These are phyloP conservation scores for Monosporascus sp. DNA, from an alignment of 2,329 filamentous ascomycete genomes.

Conservation along the genomic window DNA sequence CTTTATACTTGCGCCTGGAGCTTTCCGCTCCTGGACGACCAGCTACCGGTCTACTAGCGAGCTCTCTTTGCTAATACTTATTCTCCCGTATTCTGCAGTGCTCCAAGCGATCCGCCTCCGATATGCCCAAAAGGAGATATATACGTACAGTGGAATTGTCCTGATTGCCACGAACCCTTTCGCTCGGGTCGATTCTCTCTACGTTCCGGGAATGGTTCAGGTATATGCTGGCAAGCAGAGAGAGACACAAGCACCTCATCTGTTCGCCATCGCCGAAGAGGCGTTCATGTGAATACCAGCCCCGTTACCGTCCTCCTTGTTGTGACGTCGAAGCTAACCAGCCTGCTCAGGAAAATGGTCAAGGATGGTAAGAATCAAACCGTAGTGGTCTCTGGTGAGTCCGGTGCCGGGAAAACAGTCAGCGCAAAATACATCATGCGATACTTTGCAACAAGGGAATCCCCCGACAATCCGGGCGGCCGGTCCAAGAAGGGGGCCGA, in stretches of 20 bases:
- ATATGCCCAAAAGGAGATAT: conserved; percentile 98
- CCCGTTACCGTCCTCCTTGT: neutral
- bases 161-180: conserved; percentile 98
- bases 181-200: conserved; percentile 92
- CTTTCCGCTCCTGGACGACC: neutral
- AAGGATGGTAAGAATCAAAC: conserved; percentile 95
- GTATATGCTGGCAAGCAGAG: conserved; percentile 96
- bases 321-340: conserved; percentile 30
- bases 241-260: conserved; percentile 92
- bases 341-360: conserved; percentile 74
- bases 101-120: conserved; percentile 95
- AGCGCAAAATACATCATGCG: conserved; percentile 99
- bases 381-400: conserved; percentile 98
- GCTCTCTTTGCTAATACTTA: conserved; percentile 14
- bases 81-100: conserved; percentile 47
- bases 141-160: conserved; percentile 98
- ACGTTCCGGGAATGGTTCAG: conserved; percentile 99
- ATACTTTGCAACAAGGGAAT: conserved; percentile 96
- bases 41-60: conserved; percentile 16
- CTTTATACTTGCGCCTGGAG: conserved; percentile 28
- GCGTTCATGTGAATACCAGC: conserved; percentile 74
- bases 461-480: conserved; percentile 78
- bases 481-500: conserved; percentile 70
- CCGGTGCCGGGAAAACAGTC: conserved; percentile 96
- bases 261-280: conserved; percentile 98